These are phyloP conservation scores for Penicillium sp. DNA, from an alignment of 2,329 filamentous ascomycete genomes.

Conservation along the genomic window DNA sequence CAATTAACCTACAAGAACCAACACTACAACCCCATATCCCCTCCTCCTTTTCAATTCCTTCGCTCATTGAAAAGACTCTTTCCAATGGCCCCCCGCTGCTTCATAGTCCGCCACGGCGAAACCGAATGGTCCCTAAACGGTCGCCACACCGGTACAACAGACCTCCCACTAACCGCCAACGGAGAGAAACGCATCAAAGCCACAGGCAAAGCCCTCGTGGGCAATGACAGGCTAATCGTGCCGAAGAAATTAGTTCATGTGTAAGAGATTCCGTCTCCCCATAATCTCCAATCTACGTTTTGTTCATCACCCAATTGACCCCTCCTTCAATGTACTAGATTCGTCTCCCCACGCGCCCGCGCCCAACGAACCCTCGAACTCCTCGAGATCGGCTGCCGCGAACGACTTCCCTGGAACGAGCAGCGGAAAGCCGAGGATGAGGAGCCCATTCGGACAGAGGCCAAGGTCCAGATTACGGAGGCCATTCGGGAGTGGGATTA, in stretches of 20 bases:
- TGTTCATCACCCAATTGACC: background rate
- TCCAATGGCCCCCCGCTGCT: conserved; percentile 70
- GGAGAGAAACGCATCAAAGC: conserved; percentile 77
- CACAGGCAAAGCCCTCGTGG: conserved; percentile 83
- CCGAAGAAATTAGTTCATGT: conserved; percentile 82
- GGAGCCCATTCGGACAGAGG: conserved; percentile 58
- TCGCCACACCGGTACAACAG: conserved; percentile 81
- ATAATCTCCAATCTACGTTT: background rate
- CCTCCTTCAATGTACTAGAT: conserved; percentile 53
- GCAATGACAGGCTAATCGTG: conserved; percentile 82
- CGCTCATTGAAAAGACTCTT: background rate
- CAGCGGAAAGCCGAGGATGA: conserved; percentile 38
- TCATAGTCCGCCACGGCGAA: conserved; percentile 88
- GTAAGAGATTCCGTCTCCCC: conserved; percentile 56
- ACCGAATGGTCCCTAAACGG: conserved; percentile 94
- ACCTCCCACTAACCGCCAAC: conserved; percentile 81
- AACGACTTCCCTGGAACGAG: conserved; percentile 72
- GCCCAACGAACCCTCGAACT: conserved; percentile 91
- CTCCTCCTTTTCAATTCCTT: background rate
- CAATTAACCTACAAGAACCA: background rate
- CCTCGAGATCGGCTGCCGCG: conserved; percentile 73
- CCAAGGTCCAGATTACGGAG: conserved; percentile 70
- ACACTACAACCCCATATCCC: no score
- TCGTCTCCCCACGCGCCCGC: conserved; percentile 83
- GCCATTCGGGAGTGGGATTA: conserved; percentile 88